Evolutionary conservation across 345 rosid genomes (phyloP).

Genomic region (Citrus inodora): DNA sequence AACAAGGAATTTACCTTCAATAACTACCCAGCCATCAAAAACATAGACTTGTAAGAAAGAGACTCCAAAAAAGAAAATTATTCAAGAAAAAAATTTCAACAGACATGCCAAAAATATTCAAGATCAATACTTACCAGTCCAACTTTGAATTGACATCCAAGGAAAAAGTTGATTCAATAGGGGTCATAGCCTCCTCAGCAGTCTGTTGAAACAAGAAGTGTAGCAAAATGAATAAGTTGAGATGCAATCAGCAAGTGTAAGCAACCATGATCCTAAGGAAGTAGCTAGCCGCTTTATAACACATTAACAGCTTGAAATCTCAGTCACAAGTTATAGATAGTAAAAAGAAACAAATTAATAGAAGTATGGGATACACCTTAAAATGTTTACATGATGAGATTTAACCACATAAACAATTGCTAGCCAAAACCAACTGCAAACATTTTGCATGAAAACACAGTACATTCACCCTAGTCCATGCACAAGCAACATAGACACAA

Average conservation of each 20-base stretch:
- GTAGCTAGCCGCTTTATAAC: background rate
- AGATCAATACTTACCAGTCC: conserved; percentile 66
- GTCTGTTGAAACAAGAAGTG: conserved; percentile 50
- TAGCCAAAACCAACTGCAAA: background rate
- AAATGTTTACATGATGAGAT: background rate
- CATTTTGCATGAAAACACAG: background rate
- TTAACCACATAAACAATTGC: background rate
- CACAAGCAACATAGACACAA: background rate
- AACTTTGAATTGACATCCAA: conserved; percentile 94
- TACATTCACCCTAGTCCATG: background rate
- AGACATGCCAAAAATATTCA: background rate
- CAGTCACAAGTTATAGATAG: background rate
- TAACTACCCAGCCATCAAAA: background rate
- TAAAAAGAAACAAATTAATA: background rate
- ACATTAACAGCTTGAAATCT: background rate
- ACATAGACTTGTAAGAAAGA: background rate
- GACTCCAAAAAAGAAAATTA: background rate
- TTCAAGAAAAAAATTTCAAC: background rate
- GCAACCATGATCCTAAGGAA: background rate
- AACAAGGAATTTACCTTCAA: background rate
- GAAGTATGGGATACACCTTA: background rate
- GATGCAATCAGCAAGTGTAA: background rate
- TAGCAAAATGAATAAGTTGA: conserved; percentile 4
- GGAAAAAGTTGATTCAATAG: conserved; percentile 96
- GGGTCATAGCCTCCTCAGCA: conserved; percentile 99